These are phyloP conservation scores for Arthrobotrys entomopaga DNA, from an alignment of 2,329 filamentous ascomycete genomes.

Conservation along the genomic window DNA sequence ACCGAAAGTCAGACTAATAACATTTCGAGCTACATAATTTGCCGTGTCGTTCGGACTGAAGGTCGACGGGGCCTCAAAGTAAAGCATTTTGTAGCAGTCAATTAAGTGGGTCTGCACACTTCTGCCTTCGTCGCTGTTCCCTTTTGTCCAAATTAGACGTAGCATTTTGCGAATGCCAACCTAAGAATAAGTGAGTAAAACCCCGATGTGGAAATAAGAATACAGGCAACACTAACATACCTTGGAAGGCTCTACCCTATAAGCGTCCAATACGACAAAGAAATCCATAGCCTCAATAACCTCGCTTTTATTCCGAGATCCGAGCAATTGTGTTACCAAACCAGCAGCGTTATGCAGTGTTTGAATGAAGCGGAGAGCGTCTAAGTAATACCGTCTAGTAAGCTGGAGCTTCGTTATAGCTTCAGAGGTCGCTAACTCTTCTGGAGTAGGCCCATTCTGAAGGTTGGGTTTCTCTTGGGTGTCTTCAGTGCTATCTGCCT, in stretches of 20 bases:
- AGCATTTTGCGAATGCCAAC: slow-evolving; percentile 94
- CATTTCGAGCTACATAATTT: slow-evolving; percentile 95
- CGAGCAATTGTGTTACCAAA: slow-evolving; percentile 84
- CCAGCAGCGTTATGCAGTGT: slow-evolving; percentile 84
- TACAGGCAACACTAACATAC: slow-evolving; percentile 28
- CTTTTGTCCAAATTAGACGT: slow-evolving; percentile 97
- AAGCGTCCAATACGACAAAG: slow-evolving; percentile 93
- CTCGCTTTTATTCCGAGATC: slow-evolving; percentile 96
- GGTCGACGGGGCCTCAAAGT: slow-evolving; percentile 91
- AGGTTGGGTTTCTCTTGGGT: slow-evolving; percentile 77
- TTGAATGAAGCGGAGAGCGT: slow-evolving; percentile 92
- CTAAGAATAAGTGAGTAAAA: slow-evolving; percentile 35
- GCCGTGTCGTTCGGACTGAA: slow-evolving; percentile 90
- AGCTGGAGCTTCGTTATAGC: slow-evolving; percentile 86
- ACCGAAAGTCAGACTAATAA: slow-evolving; percentile 98
- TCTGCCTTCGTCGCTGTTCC: slow-evolving; percentile 98
- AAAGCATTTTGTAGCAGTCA: slow-evolving; percentile 93
- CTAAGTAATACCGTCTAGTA: slow-evolving; percentile 89
- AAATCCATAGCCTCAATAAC: slow-evolving; percentile 99
- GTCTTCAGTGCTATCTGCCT: slow-evolving; percentile 67
- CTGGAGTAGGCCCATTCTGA: slow-evolving; percentile 75
- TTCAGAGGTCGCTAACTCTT: slow-evolving; percentile 88
- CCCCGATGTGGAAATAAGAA: neutral
- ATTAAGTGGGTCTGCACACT: slow-evolving; percentile 96
- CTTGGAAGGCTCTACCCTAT: slow-evolving; percentile 94